A percentile compares a stretch with the other conserved stretches of the same genome.
phyloP scores from a whole-genome alignment of 2,329 filamentous ascomycete species.

The Penicillium sp. region DNA sequence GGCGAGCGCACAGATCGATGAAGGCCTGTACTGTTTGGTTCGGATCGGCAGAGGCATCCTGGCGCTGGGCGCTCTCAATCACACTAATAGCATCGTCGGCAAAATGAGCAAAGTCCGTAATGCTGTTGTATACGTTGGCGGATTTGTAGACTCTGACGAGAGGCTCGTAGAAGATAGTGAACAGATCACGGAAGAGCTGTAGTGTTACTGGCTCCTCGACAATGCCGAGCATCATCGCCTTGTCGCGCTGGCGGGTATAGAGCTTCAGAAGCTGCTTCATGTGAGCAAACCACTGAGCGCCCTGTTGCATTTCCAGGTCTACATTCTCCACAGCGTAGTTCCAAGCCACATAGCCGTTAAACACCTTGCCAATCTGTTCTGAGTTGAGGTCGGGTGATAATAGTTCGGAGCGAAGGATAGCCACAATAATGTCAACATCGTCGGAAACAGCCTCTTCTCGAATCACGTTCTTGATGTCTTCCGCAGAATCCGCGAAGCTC shows the following conservation, averaged over 20 bases:
- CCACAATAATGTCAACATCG: conserved; percentile 79
- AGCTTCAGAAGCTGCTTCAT: conserved; percentile 94
- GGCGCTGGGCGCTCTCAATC: conserved; percentile 63
- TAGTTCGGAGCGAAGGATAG: conserved; percentile 75
- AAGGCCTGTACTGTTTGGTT: conserved; percentile 98
- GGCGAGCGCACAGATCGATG: conserved; percentile 90
- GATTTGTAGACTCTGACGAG: conserved; percentile 97
- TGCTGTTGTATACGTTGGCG: conserved; percentile 94
- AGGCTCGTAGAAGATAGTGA: conserved; percentile 98
- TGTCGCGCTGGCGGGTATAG: conserved; percentile 85
- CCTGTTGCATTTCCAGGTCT: conserved; percentile 82
- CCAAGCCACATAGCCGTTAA: conserved; percentile 95
- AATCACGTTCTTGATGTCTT: conserved; percentile 70
- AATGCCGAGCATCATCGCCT: conserved; percentile 92
- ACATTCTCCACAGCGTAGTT: conserved; percentile 87
- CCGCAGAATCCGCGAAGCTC: conserved; percentile 71
- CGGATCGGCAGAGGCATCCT: conserved; percentile 88
- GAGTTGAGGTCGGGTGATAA: conserved; percentile 68
- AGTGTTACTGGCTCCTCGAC: conserved; percentile 97
- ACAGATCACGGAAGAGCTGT: conserved; percentile 91
- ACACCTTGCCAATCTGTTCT: conserved; percentile 77
- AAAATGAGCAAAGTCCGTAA: conserved; percentile 93
- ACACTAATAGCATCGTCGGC: conserved; percentile 89
- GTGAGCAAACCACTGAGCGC: conserved; percentile 88
- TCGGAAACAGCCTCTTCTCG: conserved; percentile 71